Base-by-base conservation (phyloP, 225 moss, liverwort and hornwort genomes). In the Neckera pumila region DNA sequence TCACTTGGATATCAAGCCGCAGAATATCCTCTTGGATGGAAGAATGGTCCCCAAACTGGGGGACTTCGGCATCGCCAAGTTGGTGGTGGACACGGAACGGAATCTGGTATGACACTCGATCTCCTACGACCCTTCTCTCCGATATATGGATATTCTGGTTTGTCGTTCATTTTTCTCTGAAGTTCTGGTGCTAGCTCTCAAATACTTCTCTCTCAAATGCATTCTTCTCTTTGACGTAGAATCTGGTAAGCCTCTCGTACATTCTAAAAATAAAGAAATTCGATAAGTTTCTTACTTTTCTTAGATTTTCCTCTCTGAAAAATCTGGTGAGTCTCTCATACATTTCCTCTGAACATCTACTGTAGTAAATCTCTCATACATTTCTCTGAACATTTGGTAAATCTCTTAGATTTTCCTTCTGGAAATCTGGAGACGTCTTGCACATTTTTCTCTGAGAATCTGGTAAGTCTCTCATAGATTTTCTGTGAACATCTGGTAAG, bases 1-100 rank as follows among this genome's bases (percentile, higher is more conserved):
- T 12, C 92, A 92, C 79, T 79, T 92, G 31, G 91, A 92, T n/a
- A 67, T 91, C 36, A 92, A 92, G 86, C 92, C 89, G 25, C 91
- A 89, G 47, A 92, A 92, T 38, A 91, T 92, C 45, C 91, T 92
- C 62, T 69, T 92, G 40, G 91, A 87, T 42, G 82, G 34, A 14
- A 62, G 40, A 20, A 43, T 86, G 7, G 56, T 86, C n/a, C 70
- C 91, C 31, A 92, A 92, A 56, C 42, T 92, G 62, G 91, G 89
- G 6, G 91, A 91, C 42, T 92, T 92, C 38, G 92, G 92, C 45
- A 80, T 92, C 36, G 92, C 92, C 83, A 89, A 89, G 70, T 75
- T 92, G 17, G 86, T 89, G 33, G 83, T 79, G 59, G 80, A 92
- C 67, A 54, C 62, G 45, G 89, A 86, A 81, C 30, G 70, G 27